phyloP scores from a whole-genome alignment of 208 protist species.

The Tritrichomonas foetus region DNA sequence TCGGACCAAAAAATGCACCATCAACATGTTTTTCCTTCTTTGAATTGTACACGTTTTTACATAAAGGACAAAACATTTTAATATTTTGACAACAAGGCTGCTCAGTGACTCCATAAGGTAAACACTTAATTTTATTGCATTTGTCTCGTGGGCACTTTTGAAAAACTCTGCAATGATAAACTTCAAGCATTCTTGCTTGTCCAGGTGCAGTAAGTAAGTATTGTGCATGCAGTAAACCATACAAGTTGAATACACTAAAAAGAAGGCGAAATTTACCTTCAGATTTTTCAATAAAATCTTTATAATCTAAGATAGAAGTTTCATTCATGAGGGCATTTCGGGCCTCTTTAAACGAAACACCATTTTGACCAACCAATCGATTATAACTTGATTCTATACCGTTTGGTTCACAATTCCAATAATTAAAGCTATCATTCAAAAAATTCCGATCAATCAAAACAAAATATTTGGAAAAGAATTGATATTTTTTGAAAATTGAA shows the following conservation, averaged over 20 bases:
- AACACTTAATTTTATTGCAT: neutral
- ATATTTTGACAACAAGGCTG: neutral
- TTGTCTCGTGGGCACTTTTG: neutral
- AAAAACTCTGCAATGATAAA: neutral
- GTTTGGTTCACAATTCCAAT: too few relatives aligned
- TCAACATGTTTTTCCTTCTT: neutral
- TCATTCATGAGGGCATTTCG: too few relatives aligned
- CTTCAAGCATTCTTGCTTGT: neutral
- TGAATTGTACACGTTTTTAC: neutral
- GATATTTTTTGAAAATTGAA: too few relatives aligned
- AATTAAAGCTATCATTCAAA: too few relatives aligned
- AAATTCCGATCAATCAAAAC: too few relatives aligned
- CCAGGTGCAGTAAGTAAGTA: neutral
- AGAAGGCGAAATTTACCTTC: too few relatives aligned
- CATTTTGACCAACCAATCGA: too few relatives aligned
- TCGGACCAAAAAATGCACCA: neutral
- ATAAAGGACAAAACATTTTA: neutral
- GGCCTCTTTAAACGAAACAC: too few relatives aligned
- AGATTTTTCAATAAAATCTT: too few relatives aligned
- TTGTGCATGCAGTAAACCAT: neutral
- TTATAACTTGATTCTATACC: too few relatives aligned
- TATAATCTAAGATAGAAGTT: too few relatives aligned
- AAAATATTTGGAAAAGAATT: too few relatives aligned
- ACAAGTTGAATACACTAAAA: neutral
- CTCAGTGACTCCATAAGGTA: neutral